Base-by-base conservation (phyloP, 169 alveolate species). In the Cryptosporidium xiaoi region DNA sequence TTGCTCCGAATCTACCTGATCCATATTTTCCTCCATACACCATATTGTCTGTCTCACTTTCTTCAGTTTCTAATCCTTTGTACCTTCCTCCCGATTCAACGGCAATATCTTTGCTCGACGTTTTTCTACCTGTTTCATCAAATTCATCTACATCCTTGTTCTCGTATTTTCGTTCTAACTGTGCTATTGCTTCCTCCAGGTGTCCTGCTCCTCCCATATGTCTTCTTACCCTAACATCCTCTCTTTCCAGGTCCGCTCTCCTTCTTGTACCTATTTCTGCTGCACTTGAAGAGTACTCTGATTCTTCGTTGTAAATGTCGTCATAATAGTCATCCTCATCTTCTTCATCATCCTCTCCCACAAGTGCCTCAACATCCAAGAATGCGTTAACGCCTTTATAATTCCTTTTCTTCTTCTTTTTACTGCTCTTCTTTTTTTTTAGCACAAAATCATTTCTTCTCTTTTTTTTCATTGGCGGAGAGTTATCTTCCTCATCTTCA, bases 311-410 rank as follows among this genome's bases (percentile, higher is more conserved):
- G 69, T 66, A 92, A 94, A 64, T 93, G 71, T 94, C 96, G 29
- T 94, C 93, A 67, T 91, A 90, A 69, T 93, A 93, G 0, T 93
- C 94, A 40, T 93, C 95, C 13, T 92, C 96, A 64, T 94, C 93
- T 34, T 93, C 96, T 48, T 93, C 96, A 44, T 91, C 96, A 92
- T 94, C 91, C 24, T 84, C 91, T 53, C 95, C 87, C 34, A 93
- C 96, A 77, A 93, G 94, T 29, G 96, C 96, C 71, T 94, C 96
- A 16, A 95, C 94, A 90, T 94, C 96, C 46, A 94, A 64, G 60
- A 93, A 94, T 36, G 96, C 95, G 48, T 77, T 77, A 31, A 77
- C 87, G 33, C 71, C 65, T 2, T 24, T 24, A 24, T 24, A 24
- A 24, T 24, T 24, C 27, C 27, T 24, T 24, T 24, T 24, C 0